Conservation (phyloP, 2,329 filamentous ascomycete species). For the Ophiocordyceps camponoti-saundersi region DNA sequence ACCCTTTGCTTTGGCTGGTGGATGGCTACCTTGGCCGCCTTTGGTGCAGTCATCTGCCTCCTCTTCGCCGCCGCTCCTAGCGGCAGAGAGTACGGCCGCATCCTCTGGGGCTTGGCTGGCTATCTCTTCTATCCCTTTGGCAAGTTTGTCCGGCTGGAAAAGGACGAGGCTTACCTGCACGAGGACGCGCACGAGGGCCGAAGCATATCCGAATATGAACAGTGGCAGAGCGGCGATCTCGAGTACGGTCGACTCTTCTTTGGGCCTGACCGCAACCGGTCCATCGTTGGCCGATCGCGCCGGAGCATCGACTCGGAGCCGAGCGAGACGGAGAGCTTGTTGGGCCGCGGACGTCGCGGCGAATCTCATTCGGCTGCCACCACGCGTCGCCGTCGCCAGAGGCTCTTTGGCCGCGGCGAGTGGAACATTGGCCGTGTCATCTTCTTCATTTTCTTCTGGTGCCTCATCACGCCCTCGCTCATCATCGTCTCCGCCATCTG, state of each 20-base stretch:
- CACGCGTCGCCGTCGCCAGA: constrained; percentile 46
- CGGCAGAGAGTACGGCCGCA: constrained; percentile 67
- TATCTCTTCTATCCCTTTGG: constrained; percentile 96
- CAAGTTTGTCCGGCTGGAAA: constrained; percentile 83
- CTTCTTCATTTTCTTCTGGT: constrained; percentile 95
- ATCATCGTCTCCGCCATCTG: constrained; percentile 76
- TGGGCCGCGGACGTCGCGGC: constrained; percentile 43
- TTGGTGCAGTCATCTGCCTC: constrained; percentile 64
- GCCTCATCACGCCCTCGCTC: constrained; percentile 70
- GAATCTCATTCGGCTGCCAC: constrained; percentile 26
- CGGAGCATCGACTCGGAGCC: constrained; percentile 73
- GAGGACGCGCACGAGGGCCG: constrained; percentile 92
- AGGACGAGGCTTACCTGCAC: constrained; percentile 84
- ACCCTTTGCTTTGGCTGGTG: constrained; percentile 91
- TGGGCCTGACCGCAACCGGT: constrained; percentile 61
- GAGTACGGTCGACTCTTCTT: constrained; percentile 95
- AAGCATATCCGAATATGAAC: constrained; percentile 96
- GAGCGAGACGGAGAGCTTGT: constrained; percentile 76
- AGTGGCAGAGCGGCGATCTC: constrained; percentile 95
- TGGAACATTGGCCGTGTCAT: constrained; percentile 91
- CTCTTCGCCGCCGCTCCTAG: constrained; percentile 64
- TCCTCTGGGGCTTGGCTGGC: constrained; percentile 66
- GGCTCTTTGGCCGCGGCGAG: constrained; percentile 78
- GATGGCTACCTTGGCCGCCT: constrained; percentile 61
- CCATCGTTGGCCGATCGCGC: constrained; percentile 70